Conservation (phyloP, 805 yeast genomes). For the Zygotorulaspora sp. region DNA sequence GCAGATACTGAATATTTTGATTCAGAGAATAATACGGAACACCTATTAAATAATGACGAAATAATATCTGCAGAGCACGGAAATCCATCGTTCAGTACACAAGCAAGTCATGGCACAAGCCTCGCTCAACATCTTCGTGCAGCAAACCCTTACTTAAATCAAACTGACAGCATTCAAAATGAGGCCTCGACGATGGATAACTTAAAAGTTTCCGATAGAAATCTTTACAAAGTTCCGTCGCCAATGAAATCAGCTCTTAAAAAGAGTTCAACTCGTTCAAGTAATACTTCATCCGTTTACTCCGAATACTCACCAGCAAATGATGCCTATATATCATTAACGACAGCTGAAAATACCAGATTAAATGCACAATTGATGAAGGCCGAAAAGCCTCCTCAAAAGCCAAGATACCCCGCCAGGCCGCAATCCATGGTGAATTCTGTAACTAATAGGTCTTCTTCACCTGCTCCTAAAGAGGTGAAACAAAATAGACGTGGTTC, state of each 20-base stretch:
- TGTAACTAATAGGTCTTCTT: conserved; percentile 8
- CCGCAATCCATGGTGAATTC: conserved; percentile 23
- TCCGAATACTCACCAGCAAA: conserved; percentile 44
- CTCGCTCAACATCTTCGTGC: conserved; percentile 50
- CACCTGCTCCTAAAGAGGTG: conserved; percentile 16
- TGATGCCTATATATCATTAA: conserved; percentile 58
- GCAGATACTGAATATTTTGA: conserved; percentile 7
- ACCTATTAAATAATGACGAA: background rate
- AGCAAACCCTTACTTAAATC: conserved; percentile 26
- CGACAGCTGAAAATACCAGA: conserved; percentile 78
- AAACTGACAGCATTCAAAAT: background rate
- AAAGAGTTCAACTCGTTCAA: conserved; percentile 27
- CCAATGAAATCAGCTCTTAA: conserved; percentile 46
- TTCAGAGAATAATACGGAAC: conserved; percentile 4
- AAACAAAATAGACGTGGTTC: conserved; percentile 15
- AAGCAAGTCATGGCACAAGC: conserved; percentile 9
- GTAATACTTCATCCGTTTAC: conserved; percentile 18
- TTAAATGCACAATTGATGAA: conserved; percentile 57
- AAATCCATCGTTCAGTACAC: background rate
- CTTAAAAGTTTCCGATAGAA: background rate
- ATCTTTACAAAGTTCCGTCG: conserved; percentile 19
- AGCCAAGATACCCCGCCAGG: conserved; percentile 14
- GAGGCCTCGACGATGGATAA: background rate
- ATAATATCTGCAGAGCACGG: background rate
- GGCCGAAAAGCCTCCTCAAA: conserved; percentile 10